Evolutionary conservation across 495 filamentous ascomycete species (phyloP).

Genomic region (Rostrohypoxylon terebratum): DNA sequence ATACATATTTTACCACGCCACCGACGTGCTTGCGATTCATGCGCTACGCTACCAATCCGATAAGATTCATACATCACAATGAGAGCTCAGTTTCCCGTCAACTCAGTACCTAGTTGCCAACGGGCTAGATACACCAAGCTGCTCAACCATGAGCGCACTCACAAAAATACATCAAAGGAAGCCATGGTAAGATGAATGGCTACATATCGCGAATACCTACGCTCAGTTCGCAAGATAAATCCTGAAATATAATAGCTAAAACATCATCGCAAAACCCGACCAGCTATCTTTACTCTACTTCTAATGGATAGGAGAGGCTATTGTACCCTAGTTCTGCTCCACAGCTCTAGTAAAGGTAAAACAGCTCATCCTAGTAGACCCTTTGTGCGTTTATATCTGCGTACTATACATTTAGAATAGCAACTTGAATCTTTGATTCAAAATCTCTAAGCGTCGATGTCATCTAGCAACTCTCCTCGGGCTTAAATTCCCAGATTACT

Average conservation of each 20-base stretch:
- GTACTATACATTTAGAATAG: neutral
- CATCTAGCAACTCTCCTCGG: neutral
- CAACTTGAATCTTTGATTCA: neutral
- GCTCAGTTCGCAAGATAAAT: neutral
- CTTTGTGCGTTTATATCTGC: neutral
- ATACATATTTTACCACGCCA: slow-evolving; percentile 17
- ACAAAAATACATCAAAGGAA: neutral
- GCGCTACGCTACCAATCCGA: slow-evolving; percentile 1
- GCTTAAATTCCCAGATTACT: neutral
- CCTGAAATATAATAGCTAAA: neutral
- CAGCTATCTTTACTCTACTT: neutral
- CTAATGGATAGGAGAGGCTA: neutral
- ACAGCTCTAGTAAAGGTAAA: neutral
- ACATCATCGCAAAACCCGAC: neutral
- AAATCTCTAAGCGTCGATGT: neutral
- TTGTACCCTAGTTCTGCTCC: neutral
- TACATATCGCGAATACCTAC: neutral
- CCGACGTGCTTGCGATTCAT: slow-evolving; percentile 38
- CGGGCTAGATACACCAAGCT: neutral
- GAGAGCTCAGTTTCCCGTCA: neutral
- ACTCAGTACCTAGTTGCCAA: neutral
- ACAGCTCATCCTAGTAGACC: neutral
- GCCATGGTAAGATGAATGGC: neutral
- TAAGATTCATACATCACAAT: slow-evolving; percentile 18
- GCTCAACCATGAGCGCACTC: neutral